Conservation (phyloP, 495 filamentous ascomycete species). For the Penicillium flavigenum region DNA sequence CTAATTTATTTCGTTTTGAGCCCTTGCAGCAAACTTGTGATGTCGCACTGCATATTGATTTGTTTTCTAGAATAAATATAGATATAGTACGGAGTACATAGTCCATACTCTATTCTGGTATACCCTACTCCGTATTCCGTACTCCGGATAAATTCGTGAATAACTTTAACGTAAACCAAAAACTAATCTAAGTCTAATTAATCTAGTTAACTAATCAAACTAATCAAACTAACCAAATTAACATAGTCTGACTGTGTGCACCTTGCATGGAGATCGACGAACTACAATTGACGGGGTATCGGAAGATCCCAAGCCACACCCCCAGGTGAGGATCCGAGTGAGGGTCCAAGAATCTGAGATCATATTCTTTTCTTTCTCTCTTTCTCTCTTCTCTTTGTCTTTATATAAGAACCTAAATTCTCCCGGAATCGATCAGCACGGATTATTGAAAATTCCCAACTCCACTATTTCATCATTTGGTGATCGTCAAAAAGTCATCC, state of each 20-base stretch:
- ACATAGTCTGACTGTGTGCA: background rate
- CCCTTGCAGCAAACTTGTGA: too few relatives aligned
- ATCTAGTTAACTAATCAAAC: background rate
- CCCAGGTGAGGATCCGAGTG: background rate
- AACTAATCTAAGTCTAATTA: background rate
- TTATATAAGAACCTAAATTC: background rate
- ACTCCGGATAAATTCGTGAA: background rate
- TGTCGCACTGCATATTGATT: too few relatives aligned
- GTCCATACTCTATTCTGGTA: too few relatives aligned
- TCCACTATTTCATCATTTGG: constrained; percentile 16
- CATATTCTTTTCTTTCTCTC: background rate
- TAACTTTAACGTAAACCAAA: background rate
- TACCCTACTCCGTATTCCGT: too few relatives aligned
- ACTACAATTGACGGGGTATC: background rate
- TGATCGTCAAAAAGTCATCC: constrained; percentile 19
- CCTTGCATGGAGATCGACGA: constrained; percentile 15
- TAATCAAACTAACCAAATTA: background rate
- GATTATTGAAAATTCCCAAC: background rate
- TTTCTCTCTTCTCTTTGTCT: too few relatives aligned
- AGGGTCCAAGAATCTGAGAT: background rate
- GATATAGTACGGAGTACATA: too few relatives aligned
- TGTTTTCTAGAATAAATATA: too few relatives aligned
- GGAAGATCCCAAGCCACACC: constrained; percentile 5
- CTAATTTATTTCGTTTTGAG: too few relatives aligned
- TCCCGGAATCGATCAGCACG: background rate